These are phyloP conservation scores for Themeda triandra DNA, from an alignment of 176 grass and related monocot genomes.

Conservation along the genomic window DNA sequence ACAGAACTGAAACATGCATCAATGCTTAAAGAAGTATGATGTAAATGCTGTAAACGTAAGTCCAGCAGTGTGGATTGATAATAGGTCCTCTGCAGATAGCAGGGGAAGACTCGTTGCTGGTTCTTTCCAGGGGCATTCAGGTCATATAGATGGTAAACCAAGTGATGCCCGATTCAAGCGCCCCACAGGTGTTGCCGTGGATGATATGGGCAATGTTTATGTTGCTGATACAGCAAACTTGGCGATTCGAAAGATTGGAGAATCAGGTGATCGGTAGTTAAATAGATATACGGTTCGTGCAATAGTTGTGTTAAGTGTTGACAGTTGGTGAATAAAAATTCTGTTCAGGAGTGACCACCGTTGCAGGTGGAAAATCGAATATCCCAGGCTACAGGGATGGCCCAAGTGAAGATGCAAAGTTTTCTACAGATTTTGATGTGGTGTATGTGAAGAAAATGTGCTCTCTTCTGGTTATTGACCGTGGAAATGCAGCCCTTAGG, in stretches of 20 bases:
- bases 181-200: slow-evolving; percentile 83
- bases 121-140: slow-evolving; percentile 89
- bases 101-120: slow-evolving; percentile 89
- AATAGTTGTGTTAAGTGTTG: slow-evolving; percentile 5
- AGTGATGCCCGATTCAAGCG: slow-evolving; percentile 91
- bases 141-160: slow-evolving; percentile 93
- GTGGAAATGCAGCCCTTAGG: slow-evolving; percentile 94
- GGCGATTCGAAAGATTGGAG: slow-evolving; percentile 90
- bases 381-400: slow-evolving; percentile 93
- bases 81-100: slow-evolving; percentile 64
- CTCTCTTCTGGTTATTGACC: slow-evolving; percentile 84
- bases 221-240: slow-evolving; percentile 94
- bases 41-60: not conserved
- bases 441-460: slow-evolving; percentile 91
- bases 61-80: slow-evolving; percentile 23
- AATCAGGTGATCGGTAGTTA: slow-evolving; percentile 51
- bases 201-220: slow-evolving; percentile 97
- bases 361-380: slow-evolving; percentile 98
- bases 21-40: not conserved
- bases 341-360: slow-evolving; percentile 81
- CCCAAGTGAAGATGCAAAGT: slow-evolving; percentile 98
- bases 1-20: not conserved
- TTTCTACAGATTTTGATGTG: slow-evolving; percentile 94
- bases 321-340: slow-evolving; percentile 17
- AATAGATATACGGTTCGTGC: slow-evolving; percentile 8